Base-by-base conservation (phyloP, 1,284 basidiomycete genomes). In the Somion occarium region DNA sequence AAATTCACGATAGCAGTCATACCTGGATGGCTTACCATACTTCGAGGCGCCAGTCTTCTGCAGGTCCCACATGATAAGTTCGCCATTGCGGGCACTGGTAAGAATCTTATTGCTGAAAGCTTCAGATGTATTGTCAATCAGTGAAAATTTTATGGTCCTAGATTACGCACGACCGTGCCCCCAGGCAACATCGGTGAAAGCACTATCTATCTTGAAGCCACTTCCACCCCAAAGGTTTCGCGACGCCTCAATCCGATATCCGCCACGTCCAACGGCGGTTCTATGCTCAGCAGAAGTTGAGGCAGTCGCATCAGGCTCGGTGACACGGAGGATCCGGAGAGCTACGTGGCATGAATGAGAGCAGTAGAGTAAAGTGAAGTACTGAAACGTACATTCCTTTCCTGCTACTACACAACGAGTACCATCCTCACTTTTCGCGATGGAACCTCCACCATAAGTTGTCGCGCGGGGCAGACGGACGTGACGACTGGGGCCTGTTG, bases 31-130 rank as follows among this genome's bases (percentile, higher is more conserved):
- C 72, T 52, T 60, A 92, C 90, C 90, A 56, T 83, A 83, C 68
- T 89, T 92, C 42, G 76, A 77, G 1, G 72, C 63, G 1, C 85
- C 82, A 39, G 76, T 70, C 64, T 84, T 88, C 58, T 84, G 80
- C 20, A 92, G 62, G 64, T 93, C 91, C 83, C 91, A 93, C 70
- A 93, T 78, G 48, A 92, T 83, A 39, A 93, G 77, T 57, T 92
- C 91, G 0, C 91, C 91, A 57, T 88, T 91, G 5, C 86, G 75
- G 3, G 87, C 87, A 54, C 90, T 91, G 1, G 91, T 93, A 30
- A 92, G 68, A 49, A 94, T 81, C 69, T 93, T 93, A 64, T 82
- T 83, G 59, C 75, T 82, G 67, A 82, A 90, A 11, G 68, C 91
- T 93, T 53, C 39, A 43, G 9, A 47, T 48, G 15, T 45, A 50